phyloP scores from a whole-genome alignment of 768 basidiomycete species.

The Strobilomyces dryophilus region DNA sequence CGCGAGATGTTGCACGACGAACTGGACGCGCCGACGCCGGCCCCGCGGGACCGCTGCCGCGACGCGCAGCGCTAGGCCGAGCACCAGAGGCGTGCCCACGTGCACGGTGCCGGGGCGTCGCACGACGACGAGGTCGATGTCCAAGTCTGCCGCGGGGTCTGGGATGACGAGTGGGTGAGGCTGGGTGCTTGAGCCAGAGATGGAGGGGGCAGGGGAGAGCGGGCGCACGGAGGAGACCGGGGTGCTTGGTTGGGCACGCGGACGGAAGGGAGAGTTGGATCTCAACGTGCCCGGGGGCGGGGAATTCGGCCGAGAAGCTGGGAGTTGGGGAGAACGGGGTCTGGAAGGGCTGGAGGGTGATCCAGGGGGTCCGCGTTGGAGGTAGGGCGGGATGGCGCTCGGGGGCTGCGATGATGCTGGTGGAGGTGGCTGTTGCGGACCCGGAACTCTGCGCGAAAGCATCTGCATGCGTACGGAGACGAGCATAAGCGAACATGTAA shows the following conservation, averaged over 20 bases:
- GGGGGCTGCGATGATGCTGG: slow-evolving; percentile 40
- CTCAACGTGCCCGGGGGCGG: slow-evolving; percentile 48
- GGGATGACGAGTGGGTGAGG: slow-evolving; percentile 21
- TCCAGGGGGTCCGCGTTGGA: slow-evolving; percentile 53
- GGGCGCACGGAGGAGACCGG: slow-evolving; percentile 20
- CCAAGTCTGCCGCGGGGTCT: slow-evolving; percentile 38
- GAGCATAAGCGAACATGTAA: neutral
- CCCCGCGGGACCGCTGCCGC: slow-evolving; percentile 39
- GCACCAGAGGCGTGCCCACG: slow-evolving; percentile 57
- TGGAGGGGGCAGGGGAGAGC: slow-evolving; percentile 29
- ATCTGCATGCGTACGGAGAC: slow-evolving; percentile 35
- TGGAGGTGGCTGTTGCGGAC: slow-evolving; percentile 33
- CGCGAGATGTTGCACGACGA: slow-evolving; percentile 67
- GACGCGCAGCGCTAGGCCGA: slow-evolving; percentile 51
- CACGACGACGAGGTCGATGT: slow-evolving; percentile 54
- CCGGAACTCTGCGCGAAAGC: slow-evolving; percentile 76
- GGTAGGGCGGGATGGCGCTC: slow-evolving; percentile 72
- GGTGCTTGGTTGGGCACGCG: slow-evolving; percentile 28
- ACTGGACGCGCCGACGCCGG: slow-evolving; percentile 39
- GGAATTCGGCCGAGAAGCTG: slow-evolving; percentile 50
- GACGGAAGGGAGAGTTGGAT: slow-evolving; percentile 40
- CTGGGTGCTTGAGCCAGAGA: slow-evolving; percentile 16
- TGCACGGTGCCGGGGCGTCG: slow-evolving; percentile 42
- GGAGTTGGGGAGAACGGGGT: slow-evolving; percentile 55
- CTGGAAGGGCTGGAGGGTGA: slow-evolving; percentile 40